Evolutionary conservation across 2,329 filamentous ascomycete species (phyloP).

Genomic region (Aspergillus puulaauensis): DNA sequence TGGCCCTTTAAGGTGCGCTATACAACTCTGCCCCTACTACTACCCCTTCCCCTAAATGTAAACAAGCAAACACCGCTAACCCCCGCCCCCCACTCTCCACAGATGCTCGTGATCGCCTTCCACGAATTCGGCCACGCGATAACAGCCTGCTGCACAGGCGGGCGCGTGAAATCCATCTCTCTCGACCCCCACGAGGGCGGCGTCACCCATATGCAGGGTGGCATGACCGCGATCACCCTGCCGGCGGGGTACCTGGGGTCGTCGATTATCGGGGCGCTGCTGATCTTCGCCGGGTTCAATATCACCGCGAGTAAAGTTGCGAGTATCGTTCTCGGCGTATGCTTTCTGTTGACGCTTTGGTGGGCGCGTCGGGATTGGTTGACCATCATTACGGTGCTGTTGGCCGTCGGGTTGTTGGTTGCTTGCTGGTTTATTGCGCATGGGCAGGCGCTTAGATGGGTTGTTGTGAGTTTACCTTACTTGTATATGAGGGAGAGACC

Average conservation of each 20-base stretch:
- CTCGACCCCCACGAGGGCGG: slow-evolving; percentile 75
- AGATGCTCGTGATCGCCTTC: slow-evolving; percentile 83
- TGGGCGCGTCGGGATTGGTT: slow-evolving; percentile 79
- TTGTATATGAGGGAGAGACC: no score
- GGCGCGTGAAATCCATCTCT: slow-evolving; percentile 70
- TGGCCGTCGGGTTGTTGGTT: slow-evolving; percentile 69
- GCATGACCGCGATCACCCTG: slow-evolving; percentile 67
- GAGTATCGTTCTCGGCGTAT: slow-evolving; percentile 69
- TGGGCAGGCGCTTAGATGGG: slow-evolving; percentile 70
- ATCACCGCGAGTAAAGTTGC: slow-evolving; percentile 80
- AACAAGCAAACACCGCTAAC: neutral
- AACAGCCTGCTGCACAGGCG: slow-evolving; percentile 69
- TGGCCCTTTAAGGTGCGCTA: slow-evolving; percentile 74
- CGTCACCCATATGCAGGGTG: slow-evolving; percentile 74
- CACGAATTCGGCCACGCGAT: slow-evolving; percentile 78
- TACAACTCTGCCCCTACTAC: neutral
- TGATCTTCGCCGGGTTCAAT: slow-evolving; percentile 79
- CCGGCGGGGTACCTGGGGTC: slow-evolving; percentile 78
- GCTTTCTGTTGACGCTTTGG: slow-evolving; percentile 77
- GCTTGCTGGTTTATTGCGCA: slow-evolving; percentile 79
- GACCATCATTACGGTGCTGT: slow-evolving; percentile 68
- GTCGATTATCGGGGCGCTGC: slow-evolving; percentile 71
- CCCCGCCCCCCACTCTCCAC: neutral
- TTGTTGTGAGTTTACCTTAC: slow-evolving; percentile 54
- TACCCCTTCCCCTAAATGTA: neutral